A percentile compares a stretch with the other conserved stretches of the same genome.
Evolutionary conservation across 345 rosid species (phyloP).

Genomic region (Lepidium sativum): DNA sequence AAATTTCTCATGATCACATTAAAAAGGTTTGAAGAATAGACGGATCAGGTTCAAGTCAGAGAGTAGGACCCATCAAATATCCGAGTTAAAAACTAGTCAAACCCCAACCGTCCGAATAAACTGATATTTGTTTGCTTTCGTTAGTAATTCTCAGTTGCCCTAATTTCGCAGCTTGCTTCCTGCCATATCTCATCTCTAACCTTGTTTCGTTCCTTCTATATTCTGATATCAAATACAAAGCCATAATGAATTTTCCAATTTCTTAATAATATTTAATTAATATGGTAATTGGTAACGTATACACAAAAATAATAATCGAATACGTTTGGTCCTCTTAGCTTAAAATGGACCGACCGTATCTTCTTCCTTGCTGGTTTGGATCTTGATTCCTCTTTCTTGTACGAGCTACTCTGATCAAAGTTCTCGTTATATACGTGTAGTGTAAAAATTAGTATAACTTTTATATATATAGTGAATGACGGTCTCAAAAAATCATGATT

Average conservation of each 20-base stretch:
- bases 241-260: not conserved
- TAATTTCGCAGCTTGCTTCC: slow-evolving; percentile 12
- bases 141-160: not conserved
- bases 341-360: slow-evolving; percentile 25
- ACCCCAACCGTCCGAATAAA: slow-evolving; percentile 23
- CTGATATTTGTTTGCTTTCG: not conserved
- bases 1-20: not conserved
- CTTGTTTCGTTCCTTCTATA: not conserved
- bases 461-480: too few relatives aligned
- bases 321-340: slow-evolving; percentile 22
- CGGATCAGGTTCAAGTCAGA: not conserved
- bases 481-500: too few relatives aligned
- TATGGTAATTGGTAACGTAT: slow-evolving; percentile 8
- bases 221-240: slow-evolving; percentile 4
- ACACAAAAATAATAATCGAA: not conserved
- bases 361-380: slow-evolving; percentile 6
- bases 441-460: too few relatives aligned
- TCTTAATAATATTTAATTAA: too few relatives aligned
- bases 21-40: not conserved
- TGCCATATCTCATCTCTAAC: not conserved
- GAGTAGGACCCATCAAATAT: slow-evolving; percentile 12
- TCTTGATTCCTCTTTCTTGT: slow-evolving; percentile 9
- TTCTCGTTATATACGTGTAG: too few relatives aligned
- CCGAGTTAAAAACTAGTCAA: not conserved
- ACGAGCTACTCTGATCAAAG: slow-evolving; percentile 14